Evolutionary conservation across 176 grass and related monocot genomes (phyloP).

Genomic region (Oropetium thomaeum): DNA sequence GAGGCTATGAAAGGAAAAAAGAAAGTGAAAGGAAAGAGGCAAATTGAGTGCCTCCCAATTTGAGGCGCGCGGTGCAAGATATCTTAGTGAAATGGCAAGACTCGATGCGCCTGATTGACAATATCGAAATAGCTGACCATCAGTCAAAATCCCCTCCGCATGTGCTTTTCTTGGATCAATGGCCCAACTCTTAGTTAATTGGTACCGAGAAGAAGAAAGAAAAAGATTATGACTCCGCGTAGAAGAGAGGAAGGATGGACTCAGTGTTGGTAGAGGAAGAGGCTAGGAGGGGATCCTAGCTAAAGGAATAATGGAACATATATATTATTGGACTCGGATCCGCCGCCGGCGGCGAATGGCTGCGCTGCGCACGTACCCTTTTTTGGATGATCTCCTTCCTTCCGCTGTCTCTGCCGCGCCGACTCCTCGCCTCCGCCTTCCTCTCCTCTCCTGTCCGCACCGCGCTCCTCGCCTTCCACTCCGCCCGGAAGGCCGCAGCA

Average conservation of each 20-base stretch:
- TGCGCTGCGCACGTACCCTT: constrained; percentile 35
- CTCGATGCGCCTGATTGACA: neutral
- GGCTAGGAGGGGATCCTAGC: neutral
- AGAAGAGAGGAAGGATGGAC: neutral
- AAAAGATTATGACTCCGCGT: constrained; percentile 21
- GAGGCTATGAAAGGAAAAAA: neutral
- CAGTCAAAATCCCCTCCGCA: neutral
- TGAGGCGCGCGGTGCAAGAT: neutral
- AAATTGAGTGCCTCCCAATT: neutral
- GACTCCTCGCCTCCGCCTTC: constrained; percentile 19
- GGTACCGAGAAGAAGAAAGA: constrained; percentile 35
- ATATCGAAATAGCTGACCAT: neutral
- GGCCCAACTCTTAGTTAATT: constrained; percentile 33
- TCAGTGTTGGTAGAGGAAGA: neutral
- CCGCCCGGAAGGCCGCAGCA: neutral
- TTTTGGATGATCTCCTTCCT: constrained; percentile 36
- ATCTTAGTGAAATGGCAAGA: constrained; percentile 22
- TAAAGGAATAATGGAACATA: constrained; percentile 20
- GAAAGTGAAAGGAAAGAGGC: neutral
- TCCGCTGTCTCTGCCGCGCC: constrained; percentile 29
- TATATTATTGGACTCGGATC: constrained; percentile 47
- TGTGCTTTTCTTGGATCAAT: constrained; percentile 63
- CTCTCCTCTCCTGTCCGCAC: neutral
- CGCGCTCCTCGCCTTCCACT: constrained; percentile 22
- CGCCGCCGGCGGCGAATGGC: constrained; percentile 37